Evolutionary conservation across 345 rosid genomes (phyloP).

Genomic region (Eucalyptus guilfoylei): DNA sequence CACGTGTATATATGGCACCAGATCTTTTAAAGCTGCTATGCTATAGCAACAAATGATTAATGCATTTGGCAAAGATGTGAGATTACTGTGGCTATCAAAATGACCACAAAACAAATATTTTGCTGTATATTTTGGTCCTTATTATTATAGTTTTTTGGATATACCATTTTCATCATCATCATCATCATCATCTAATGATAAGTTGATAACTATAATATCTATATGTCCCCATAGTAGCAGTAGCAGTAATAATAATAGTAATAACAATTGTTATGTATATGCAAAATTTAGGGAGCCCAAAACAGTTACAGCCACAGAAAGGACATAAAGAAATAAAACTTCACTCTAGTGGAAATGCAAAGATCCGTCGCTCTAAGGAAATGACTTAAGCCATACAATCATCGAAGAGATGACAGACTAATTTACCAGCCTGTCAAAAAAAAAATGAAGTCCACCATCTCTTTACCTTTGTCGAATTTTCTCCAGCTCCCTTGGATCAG

Average conservation of each 20-base stretch:
- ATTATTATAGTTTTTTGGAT: not conserved
- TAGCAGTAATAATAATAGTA: not conserved
- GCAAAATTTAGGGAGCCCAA: not conserved
- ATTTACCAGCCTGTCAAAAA: not conserved
- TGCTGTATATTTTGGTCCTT: not conserved
- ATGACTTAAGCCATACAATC: not conserved
- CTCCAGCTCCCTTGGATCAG: slow-evolving; percentile 97
- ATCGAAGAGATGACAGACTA: not conserved
- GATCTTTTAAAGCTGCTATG: not conserved
- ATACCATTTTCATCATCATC: not conserved
- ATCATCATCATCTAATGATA: not conserved
- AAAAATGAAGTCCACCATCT: not conserved
- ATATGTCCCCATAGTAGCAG: not conserved
- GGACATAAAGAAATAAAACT: not conserved
- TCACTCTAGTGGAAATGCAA: not conserved
- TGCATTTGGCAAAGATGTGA: not conserved
- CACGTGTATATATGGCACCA: not conserved
- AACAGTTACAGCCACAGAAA: not conserved
- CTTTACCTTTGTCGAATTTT: slow-evolving; percentile 84
- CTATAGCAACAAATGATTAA: not conserved
- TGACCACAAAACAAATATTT: not conserved
- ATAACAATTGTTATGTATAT: not conserved
- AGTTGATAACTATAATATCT: not conserved
- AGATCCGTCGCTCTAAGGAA: not conserved
- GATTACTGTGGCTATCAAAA: not conserved